Conservation (phyloP, 208 protist species). For the Crithidia fasciculata region DNA sequence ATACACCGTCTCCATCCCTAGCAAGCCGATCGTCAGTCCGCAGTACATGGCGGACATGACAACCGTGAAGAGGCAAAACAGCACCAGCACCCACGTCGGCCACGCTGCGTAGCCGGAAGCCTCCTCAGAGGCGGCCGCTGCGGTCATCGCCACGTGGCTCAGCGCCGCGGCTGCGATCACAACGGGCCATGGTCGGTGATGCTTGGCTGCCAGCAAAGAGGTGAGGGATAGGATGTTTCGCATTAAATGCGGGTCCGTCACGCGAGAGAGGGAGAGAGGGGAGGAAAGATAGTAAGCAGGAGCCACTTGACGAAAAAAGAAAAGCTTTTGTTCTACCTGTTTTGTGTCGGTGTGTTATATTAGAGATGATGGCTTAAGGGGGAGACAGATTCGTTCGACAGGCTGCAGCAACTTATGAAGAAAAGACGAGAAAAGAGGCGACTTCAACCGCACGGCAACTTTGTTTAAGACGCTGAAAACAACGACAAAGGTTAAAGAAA, state of each 20-base stretch:
- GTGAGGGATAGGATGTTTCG: background rate
- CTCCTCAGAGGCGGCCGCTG: conserved; percentile 12
- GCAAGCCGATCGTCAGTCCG: conserved; percentile 80
- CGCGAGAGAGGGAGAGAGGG: background rate
- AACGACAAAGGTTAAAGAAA: too few relatives aligned
- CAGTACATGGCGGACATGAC: conserved; percentile 80
- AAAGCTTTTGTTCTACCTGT: too few relatives aligned
- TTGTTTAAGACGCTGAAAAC: too few relatives aligned
- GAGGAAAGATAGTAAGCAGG: background rate
- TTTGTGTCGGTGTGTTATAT: too few relatives aligned
- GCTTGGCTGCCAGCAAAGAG: background rate
- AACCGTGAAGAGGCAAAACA: conserved; percentile 54
- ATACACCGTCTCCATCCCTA: conserved; percentile 80
- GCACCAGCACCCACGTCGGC: conserved; percentile 50
- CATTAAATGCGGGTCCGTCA: conserved; percentile 6
- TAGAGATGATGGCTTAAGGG: too few relatives aligned
- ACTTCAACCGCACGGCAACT: too few relatives aligned
- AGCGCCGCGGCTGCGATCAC: conserved; percentile 13
- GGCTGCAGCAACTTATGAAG: background rate
- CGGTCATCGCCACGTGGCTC: conserved; percentile 6
- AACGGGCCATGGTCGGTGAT: conserved; percentile 17
- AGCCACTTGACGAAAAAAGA: too few relatives aligned
- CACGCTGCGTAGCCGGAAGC: conserved; percentile 46
- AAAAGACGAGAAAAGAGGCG: too few relatives aligned
- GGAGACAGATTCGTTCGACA: conserved; percentile 8